These are phyloP conservation scores for Triticum timopheevii DNA, from an alignment of 176 grass and related monocot species.

Conservation along the genomic window DNA sequence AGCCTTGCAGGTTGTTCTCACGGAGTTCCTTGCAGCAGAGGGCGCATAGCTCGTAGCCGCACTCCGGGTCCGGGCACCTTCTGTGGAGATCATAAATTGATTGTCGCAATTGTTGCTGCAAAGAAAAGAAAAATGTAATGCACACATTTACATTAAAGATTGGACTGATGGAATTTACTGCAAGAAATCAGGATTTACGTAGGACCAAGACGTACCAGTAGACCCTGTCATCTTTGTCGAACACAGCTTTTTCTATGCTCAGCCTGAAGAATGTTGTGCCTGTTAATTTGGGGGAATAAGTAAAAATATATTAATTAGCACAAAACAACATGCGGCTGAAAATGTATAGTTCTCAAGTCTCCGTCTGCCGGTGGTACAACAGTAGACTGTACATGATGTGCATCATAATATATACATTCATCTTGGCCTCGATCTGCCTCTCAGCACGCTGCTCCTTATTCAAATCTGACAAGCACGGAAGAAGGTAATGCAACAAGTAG, in stretches of 20 bases:
- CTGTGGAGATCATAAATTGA: too few relatives aligned
- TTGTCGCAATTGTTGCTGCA: slow-evolving; percentile 41
- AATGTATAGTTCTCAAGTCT: slow-evolving; percentile 4
- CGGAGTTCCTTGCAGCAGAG: slow-evolving; percentile 50
- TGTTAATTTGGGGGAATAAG: slow-evolving; percentile 5
- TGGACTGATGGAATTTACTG: background rate
- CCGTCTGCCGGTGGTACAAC: too few relatives aligned
- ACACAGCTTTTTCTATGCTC: slow-evolving; percentile 15
- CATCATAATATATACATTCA: background rate
- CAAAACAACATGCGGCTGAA: background rate
- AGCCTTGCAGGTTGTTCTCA: background rate
- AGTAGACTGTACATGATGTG: background rate
- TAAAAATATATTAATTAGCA: background rate
- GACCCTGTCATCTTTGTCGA: slow-evolving; percentile 37
- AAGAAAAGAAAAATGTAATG: background rate
- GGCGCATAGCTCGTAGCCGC: slow-evolving; percentile 50
- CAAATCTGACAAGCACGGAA: too few relatives aligned
- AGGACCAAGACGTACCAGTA: slow-evolving; percentile 22
- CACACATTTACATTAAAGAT: background rate
- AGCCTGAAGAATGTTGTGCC: slow-evolving; percentile 9
- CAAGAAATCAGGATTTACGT: background rate
- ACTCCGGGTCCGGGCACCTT: background rate
- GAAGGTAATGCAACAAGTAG: too few relatives aligned
- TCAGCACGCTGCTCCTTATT: background rate
- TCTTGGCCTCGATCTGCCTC: slow-evolving; percentile 39